Evolutionary conservation across 345 rosid species (phyloP).

Genomic region (Corchorus olitorius): DNA sequence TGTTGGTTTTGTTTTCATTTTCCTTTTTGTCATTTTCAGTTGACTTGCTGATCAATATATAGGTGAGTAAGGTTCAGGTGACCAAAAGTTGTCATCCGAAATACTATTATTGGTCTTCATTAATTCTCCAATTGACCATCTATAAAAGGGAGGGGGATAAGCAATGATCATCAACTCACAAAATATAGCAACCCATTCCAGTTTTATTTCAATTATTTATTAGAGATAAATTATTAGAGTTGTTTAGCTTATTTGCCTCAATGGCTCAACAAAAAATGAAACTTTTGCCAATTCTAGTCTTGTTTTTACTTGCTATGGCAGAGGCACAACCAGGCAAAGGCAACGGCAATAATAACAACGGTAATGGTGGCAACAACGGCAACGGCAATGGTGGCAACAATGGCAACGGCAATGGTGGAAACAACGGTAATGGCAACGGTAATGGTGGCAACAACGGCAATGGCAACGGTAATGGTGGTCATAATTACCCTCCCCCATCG

Average conservation of each 20-base stretch:
- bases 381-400: too few species aligned
- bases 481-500: too few species aligned
- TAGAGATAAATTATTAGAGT: background rate
- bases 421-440: too few species aligned
- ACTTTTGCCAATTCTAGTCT: constrained; percentile 32
- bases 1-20: background rate
- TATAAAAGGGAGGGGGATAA: constrained; percentile 25
- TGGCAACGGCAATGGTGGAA: too few species aligned
- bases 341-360: too few species aligned
- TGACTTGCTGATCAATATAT: background rate
- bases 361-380: too few species aligned
- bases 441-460: too few species aligned
- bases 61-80: background rate
- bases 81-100: background rate
- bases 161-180: background rate
- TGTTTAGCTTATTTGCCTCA: background rate
- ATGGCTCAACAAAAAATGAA: constrained; percentile 28
- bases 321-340: too few species aligned
- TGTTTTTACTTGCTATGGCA: constrained; percentile 31
- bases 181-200: background rate
- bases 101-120: background rate
- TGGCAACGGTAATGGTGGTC: too few species aligned
- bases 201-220: background rate
- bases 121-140: background rate
- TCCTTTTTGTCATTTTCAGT: background rate